phyloP scores from a whole-genome alignment of 768 basidiomycete genomes.

The Mycena vulgaris region DNA sequence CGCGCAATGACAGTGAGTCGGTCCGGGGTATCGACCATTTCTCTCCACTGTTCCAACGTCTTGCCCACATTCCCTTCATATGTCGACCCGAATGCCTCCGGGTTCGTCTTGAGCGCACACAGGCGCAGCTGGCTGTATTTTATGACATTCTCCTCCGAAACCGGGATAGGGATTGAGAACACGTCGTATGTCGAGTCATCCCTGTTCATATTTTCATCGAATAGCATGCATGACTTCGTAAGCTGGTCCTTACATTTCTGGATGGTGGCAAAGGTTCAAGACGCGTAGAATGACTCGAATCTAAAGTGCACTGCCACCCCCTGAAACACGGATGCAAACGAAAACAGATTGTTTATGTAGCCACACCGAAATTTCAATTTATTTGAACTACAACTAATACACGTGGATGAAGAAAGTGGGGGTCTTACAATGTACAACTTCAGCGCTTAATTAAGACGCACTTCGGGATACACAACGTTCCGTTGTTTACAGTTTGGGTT shows the following conservation, averaged over 20 bases:
- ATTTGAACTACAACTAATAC: not conserved
- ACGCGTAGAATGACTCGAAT: too few relatives aligned
- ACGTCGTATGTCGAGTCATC: not conserved
- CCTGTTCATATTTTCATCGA: not conserved
- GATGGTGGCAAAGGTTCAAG: too few relatives aligned
- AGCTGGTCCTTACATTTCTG: too few relatives aligned
- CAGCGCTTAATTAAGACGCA: not conserved
- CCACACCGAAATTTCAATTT: too few relatives aligned
- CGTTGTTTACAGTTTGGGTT: not conserved
- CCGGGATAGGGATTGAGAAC: slow-evolving; percentile 40
- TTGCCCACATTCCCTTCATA: slow-evolving; percentile 44
- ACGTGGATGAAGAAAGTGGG: not conserved
- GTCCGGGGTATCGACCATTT: slow-evolving; percentile 41
- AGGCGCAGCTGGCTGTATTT: slow-evolving; percentile 46
- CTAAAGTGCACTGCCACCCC: too few relatives aligned
- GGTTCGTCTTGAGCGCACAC: slow-evolving; percentile 45
- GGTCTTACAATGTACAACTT: not conserved
- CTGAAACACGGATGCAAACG: too few relatives aligned
- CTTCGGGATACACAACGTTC: not conserved
- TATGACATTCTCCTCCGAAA: slow-evolving; percentile 38
- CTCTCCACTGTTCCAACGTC: slow-evolving; percentile 44
- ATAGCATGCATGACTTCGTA: too few relatives aligned
- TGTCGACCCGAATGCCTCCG: slow-evolving; percentile 48
- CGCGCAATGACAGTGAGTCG: slow-evolving; percentile 43
- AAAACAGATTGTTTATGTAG: too few relatives aligned